Conservation (phyloP, 176 grass and related monocot species). For the Lolium perenne region DNA sequence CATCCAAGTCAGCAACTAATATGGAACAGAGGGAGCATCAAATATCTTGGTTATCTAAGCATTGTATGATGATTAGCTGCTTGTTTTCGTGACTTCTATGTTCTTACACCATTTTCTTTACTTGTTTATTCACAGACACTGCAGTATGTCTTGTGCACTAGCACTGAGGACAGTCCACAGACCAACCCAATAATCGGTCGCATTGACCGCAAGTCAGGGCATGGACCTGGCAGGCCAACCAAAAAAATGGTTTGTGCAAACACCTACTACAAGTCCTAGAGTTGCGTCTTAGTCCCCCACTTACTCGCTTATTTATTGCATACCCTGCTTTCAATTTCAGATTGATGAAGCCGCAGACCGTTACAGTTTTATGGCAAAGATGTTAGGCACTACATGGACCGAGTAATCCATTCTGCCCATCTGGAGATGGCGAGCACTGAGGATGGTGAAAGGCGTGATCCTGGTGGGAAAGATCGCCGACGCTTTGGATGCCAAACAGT, state of each 20-base stretch:
- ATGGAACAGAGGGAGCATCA: not conserved
- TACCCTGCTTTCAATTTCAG: constrained; percentile 43
- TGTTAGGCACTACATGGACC: constrained; percentile 69
- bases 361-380: constrained; percentile 94
- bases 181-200: constrained; percentile 88
- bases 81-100: constrained; percentile 10
- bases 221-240: constrained; percentile 91
- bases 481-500: not conserved
- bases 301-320: constrained; percentile 31
- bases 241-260: constrained; percentile 71
- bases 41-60: not conserved
- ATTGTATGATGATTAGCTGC: constrained; percentile 16
- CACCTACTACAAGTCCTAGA: not conserved
- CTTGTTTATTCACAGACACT: constrained; percentile 62
- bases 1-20: too few species aligned
- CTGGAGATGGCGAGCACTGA: constrained; percentile 7
- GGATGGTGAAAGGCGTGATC: not conserved
- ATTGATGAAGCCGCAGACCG: constrained; percentile 82
- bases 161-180: constrained; percentile 55
- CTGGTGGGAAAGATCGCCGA: not conserved
- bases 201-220: constrained; percentile 87
- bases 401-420: constrained; percentile 34
- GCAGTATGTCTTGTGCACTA: constrained; percentile 74
- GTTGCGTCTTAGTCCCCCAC: constrained; percentile 1
- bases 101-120: constrained; percentile 34